Evolutionary conservation across 2,329 filamentous ascomycete genomes (phyloP), one percentile per base, ranked within the genome.

Genomic region (Diaporthe citri): DNA sequence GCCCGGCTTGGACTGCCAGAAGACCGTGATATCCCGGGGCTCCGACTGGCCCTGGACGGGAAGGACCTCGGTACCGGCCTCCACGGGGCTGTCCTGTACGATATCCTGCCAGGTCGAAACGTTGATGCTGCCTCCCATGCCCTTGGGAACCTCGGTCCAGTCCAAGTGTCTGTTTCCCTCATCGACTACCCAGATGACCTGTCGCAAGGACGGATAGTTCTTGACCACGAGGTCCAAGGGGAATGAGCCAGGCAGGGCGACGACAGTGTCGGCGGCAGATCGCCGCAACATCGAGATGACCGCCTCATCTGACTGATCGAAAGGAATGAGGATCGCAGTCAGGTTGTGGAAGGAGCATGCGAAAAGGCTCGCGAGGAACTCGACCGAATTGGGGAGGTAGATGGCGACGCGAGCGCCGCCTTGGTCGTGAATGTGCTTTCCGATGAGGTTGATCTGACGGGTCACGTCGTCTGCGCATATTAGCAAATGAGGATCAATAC

Each of bases 71-170:
- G 85, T 85, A 56, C 88, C 90, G 51, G 90, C 88, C 72, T 86
- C 87, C 39, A 86, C 84, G 25, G 91, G 90, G 77, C 89, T 88
- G 76, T 97, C 94, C 77, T 93, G 91, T 36, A 98, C 86, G 71
- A 98, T 90, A 75, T 98, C 94, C 80, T 97, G 94, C 96, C 96
- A 99, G 20, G 96, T 97, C n/a, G 92, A 90, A 22, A 98, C 94
- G 73, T 94, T 94, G 76, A 97, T 88, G 76, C 89, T 92, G 74
- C 93, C 90, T 22, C 93, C 93, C 74, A 93, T 92, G 70, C 94
- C 93, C 80, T 93, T 90, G 15, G 96, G 95, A 2, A 96, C 91
- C 81, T 96, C 94, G 79, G 95, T 96, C 96, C 96, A 99, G 84
- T 98, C 96, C 89, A 99, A 93, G 82, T 98, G 96, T 79, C 92